Percentiles rank a stretch among this genome's conserved stretches.
Conservation (phyloP, 352 stramenopile genomes). For the Pythium folliculosum region DNA sequence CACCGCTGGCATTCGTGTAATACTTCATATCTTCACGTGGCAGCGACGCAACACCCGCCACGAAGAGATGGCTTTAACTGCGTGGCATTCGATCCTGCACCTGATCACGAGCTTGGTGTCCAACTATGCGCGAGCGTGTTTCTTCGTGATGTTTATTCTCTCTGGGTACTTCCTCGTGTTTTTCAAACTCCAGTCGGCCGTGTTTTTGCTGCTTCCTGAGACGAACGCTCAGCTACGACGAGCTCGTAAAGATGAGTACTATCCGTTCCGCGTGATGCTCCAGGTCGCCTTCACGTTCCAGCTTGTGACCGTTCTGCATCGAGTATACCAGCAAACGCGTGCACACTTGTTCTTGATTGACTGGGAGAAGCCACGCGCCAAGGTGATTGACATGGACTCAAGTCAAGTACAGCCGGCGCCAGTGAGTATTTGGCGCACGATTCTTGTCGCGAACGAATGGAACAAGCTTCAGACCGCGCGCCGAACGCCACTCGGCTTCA, state of each 20-base stretch:
- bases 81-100: constrained; percentile 50
- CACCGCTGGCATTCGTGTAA: constrained; percentile 49
- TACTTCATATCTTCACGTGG: constrained; percentile 89
- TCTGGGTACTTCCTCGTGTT: constrained; percentile 92
- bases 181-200: constrained; percentile 90
- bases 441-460: constrained; percentile 95
- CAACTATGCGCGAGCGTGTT: constrained; percentile 45
- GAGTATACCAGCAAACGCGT: constrained; percentile 80
- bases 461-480: constrained; percentile 88
- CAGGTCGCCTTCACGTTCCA: constrained; percentile 84
- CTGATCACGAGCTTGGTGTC: constrained; percentile 41
- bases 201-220: constrained; percentile 89
- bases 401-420: constrained; percentile 45
- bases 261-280: constrained; percentile 84
- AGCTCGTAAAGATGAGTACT: constrained; percentile 80
- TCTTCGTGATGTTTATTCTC: constrained; percentile 73
- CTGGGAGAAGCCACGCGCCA: constrained; percentile 90
- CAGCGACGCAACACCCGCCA: constrained; percentile 76
- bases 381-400: constrained; percentile 60
- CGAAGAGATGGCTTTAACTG: constrained; percentile 53
- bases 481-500: constrained; percentile 80
- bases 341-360: constrained; percentile 92
- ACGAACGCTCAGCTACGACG: constrained; percentile 51
- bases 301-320: constrained; percentile 60
- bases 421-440: constrained; percentile 93